Base-by-base conservation (phyloP, 164 flowering plant species). In the Vitis cinerea region DNA sequence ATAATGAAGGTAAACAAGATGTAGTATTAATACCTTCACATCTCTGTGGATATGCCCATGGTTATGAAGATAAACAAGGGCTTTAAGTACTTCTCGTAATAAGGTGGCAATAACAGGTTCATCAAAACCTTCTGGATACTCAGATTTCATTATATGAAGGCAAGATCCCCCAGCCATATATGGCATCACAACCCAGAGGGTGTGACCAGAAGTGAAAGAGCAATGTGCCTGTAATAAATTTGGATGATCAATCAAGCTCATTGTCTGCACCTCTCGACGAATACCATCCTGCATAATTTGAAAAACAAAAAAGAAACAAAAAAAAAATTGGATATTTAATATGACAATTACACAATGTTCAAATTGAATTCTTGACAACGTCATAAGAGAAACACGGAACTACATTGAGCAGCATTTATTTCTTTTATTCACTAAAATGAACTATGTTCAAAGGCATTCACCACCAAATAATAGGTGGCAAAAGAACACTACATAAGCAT, bases 101-200 rank as follows among this genome's bases (percentile, higher is more conserved):
- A 93, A 63, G 19, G 90, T 89, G 16, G 95, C 95, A 81, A 96
- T 93, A 72, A 88, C 89, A 61, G 90, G 89, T 78, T 96, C 91
- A 66, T 91, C 97, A 85, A 96, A 86, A 50, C 99, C 99, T 50
- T 93, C 97, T n/a, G 93, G 88, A 76, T 76, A 78, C 71, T 86
- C 64, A 64, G 93, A 75, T 78, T 93, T 91, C 87, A 96, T 93
- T 72, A 96, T 90, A 71, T 92, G 93, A 72, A 91, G 93, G 72
- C 98, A 91, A 56, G 99, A 96, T 9, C 99, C 99, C 47, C 91
- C 97, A 72, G 89, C 87, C 99, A 96, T 90, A 78, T 86, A 96
- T 27, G 99, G 98, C 97, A 88, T 91, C 74, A 88, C 90, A 66
- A 88, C 86, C 89, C 89, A 88, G 48, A 87, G 87, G 71, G 66